Conservation (phyloP, 202 grass and related monocot genomes). For the Brachypodium distachyon region DNA sequence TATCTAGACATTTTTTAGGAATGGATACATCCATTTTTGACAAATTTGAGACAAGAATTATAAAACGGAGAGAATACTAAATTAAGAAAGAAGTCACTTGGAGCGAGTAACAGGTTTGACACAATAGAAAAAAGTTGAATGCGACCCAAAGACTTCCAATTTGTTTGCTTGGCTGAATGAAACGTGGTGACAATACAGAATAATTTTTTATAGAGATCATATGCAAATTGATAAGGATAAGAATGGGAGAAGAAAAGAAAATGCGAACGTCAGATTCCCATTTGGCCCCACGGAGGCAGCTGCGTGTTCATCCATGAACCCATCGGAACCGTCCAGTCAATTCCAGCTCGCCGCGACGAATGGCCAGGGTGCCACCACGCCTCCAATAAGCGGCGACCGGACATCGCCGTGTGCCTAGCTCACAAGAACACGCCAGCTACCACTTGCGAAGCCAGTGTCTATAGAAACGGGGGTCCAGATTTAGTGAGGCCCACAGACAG, state of each 20-base stretch:
- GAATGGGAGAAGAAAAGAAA: neutral
- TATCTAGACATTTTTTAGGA: too few species aligned
- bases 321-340: slow-evolving; percentile 7
- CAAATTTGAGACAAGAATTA: too few species aligned
- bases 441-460: neutral
- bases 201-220: too few species aligned
- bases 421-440: neutral
- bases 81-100: too few species aligned
- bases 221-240: neutral
- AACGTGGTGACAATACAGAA: neutral
- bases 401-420: slow-evolving; percentile 17
- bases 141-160: too few species aligned
- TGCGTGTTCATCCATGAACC: neutral
- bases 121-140: too few species aligned
- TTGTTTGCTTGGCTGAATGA: neutral
- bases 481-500: neutral
- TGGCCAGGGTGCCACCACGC: slow-evolving; percentile 1
- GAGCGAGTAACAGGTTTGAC: too few species aligned
- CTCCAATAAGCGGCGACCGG: slow-evolving; percentile 37
- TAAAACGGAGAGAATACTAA: too few species aligned
- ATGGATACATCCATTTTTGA: too few species aligned
- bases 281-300: neutral
- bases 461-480: neutral
- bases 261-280: neutral
- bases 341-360: neutral